These are phyloP conservation scores for Leersia perrieri DNA, from an alignment of 176 grass and related monocot species.

Conservation along the genomic window DNA sequence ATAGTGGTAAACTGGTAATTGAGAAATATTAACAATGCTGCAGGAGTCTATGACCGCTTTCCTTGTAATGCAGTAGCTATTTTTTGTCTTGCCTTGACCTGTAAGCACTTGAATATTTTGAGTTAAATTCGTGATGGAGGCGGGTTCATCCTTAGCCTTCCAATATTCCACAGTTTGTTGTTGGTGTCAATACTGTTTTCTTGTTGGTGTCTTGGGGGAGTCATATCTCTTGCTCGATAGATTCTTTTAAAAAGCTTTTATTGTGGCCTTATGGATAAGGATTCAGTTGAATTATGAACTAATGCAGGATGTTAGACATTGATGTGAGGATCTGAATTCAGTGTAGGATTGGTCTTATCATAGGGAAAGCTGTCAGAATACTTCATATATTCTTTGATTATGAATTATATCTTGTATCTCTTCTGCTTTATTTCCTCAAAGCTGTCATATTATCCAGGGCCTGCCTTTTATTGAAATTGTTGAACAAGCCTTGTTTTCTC, in stretches of 20 bases:
- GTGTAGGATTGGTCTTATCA: neutral
- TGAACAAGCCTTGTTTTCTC: neutral
- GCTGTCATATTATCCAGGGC: neutral
- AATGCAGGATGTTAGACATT: neutral
- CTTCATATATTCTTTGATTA: neutral
- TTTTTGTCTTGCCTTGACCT: slow-evolving; percentile 26
- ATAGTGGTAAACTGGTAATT: slow-evolving; percentile 21
- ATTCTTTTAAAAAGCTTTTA: neutral
- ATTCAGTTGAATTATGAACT: neutral
- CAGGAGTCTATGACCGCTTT: neutral
- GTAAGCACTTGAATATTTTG: neutral
- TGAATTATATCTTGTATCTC: neutral
- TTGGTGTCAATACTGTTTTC: neutral
- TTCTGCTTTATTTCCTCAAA: slow-evolving; percentile 2
- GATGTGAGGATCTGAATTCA: neutral
- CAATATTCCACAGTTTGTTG: neutral
- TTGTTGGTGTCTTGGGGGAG: neutral
- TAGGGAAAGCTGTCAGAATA: neutral
- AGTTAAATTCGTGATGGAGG: neutral
- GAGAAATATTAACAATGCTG: neutral
- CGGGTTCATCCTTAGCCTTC: neutral
- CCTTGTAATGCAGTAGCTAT: neutral
- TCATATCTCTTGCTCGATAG: too few relatives aligned
- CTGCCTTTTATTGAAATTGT: neutral
- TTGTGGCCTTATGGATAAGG: neutral